These are phyloP conservation scores for Paradendryphiella salina DNA, from an alignment of 2,329 filamentous ascomycete species.

Conservation along the genomic window DNA sequence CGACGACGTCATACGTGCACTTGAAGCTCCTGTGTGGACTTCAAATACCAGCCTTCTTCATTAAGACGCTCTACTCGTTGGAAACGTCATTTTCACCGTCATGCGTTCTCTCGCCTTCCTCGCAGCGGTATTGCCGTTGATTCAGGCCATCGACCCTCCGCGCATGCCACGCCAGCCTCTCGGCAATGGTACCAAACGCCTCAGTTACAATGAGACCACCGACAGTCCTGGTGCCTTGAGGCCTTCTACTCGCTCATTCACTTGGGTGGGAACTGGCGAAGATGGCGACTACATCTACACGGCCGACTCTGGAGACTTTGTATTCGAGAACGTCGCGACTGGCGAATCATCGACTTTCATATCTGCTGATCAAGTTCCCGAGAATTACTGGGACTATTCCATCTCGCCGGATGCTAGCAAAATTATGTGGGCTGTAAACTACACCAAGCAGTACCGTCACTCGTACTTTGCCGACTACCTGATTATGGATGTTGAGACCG, in stretches of 20 bases:
- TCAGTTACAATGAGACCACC: conserved; percentile 65
- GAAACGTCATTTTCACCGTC: conserved; percentile 3
- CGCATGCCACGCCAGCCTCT: conserved; percentile 59
- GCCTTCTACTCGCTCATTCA: conserved; percentile 54
- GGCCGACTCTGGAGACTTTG: conserved; percentile 56
- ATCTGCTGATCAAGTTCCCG: conserved; percentile 60
- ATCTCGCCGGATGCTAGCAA: conserved; percentile 63
- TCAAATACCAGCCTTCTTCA: not conserved
- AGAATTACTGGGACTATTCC: conserved; percentile 61
- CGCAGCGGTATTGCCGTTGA: conserved; percentile 33
- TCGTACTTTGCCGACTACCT: conserved; percentile 70
- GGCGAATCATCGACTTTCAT: conserved; percentile 62
- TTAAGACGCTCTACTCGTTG: not conserved
- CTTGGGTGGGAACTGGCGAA: conserved; percentile 61
- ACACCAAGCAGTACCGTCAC: conserved; percentile 69
- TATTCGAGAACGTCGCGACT: conserved; percentile 65
- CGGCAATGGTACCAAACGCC: conserved; percentile 59
- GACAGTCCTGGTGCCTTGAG: conserved; percentile 45
- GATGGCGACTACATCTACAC: conserved; percentile 66
- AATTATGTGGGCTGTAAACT: conserved; percentile 66
- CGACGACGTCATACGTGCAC: conserved; percentile 3
- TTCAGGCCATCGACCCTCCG: conserved; percentile 52
- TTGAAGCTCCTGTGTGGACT: conserved; percentile 1
- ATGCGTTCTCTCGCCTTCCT: conserved; percentile 40
- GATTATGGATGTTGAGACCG: conserved; percentile 63